Evolutionary conservation across 2,329 filamentous ascomycete genomes (phyloP).

Genomic region (Aureobasidium musti): DNA sequence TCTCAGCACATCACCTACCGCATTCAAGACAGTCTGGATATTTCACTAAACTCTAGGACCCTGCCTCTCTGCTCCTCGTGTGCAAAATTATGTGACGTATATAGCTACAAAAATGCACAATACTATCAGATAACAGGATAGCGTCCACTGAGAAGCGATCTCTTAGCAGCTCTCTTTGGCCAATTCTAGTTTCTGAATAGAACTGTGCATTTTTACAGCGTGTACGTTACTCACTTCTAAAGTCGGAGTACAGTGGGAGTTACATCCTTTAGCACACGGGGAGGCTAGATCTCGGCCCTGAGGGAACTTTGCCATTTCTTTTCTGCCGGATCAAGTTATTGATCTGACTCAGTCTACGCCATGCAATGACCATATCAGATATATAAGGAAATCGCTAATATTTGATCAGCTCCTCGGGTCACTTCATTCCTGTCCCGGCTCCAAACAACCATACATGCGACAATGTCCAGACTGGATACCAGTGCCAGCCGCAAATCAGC

Average conservation of each 20-base stretch:
- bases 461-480: constrained; percentile 53
- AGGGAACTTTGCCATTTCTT: too few relatives aligned
- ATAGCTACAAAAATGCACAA: too few relatives aligned
- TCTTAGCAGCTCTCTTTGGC: too few relatives aligned
- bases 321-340: neutral
- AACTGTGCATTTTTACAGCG: too few relatives aligned
- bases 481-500: constrained; percentile 62
- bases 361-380: neutral
- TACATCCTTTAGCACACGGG: too few relatives aligned
- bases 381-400: neutral
- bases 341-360: neutral
- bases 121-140: too few relatives aligned
- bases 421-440: constrained; percentile 21
- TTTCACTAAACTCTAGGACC: neutral
- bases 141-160: too few relatives aligned
- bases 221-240: too few relatives aligned
- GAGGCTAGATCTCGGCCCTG: too few relatives aligned
- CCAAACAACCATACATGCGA: constrained; percentile 26
- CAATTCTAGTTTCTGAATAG: too few relatives aligned
- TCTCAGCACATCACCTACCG: neutral
- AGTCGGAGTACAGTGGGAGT: too few relatives aligned
- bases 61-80: neutral
- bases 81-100: too few relatives aligned
- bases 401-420: constrained; percentile 11
- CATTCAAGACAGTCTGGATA: neutral